Evolutionary conservation across 148 eudicot species (phyloP), one percentile per base, ranked within the genome.

Genomic region (Cornus florida): DNA sequence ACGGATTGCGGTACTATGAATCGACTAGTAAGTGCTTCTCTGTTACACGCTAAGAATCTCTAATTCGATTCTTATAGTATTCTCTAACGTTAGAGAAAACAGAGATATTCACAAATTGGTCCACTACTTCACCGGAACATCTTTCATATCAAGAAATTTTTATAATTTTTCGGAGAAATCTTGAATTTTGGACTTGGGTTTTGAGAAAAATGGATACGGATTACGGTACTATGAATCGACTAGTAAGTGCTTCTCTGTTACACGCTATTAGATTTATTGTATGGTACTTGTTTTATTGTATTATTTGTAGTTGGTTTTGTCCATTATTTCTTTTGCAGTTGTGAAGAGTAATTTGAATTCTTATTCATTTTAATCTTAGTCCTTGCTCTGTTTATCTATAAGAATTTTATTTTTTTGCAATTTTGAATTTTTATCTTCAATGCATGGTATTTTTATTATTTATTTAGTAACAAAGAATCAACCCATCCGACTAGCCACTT

Each of bases 1-100:
- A 3, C 38, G 14, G 78, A 75, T 35, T 69, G 5, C 10, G 50
- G 56, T 13, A 53, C 20, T 65, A 20, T 32, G 7, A 67, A 43
- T 65, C 78, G 78, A 75, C 59, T 64, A 7, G 78, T 75, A 75
- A 75, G 78, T 67, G n/a, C 32, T 8, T 74, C 31, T 60, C 19
- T 74, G 11, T 35, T 22, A 24, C 33, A n/a, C 77, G 5, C 38
- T 13, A 46, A 33, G 1, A 33, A 3, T 33, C 3, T 3, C 35
- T 33, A 33, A 2, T 35, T 35, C 38, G 3, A 28, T 35, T 35
- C 38, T 35, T 43, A 43, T 43, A 53, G 12, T 43, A 53, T 53
- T 14, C 59, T 53, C 59, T 53, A 3, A 53, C 12, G 59, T 53
- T 53, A 53, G 59, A 53, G 59, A 53, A 53, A 53, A 53, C 19